A percentile compares a stretch with the other conserved stretches of the same genome.
Evolutionary conservation across 345 rosid genomes (phyloP).

Genomic region (Citrus inodora): DNA sequence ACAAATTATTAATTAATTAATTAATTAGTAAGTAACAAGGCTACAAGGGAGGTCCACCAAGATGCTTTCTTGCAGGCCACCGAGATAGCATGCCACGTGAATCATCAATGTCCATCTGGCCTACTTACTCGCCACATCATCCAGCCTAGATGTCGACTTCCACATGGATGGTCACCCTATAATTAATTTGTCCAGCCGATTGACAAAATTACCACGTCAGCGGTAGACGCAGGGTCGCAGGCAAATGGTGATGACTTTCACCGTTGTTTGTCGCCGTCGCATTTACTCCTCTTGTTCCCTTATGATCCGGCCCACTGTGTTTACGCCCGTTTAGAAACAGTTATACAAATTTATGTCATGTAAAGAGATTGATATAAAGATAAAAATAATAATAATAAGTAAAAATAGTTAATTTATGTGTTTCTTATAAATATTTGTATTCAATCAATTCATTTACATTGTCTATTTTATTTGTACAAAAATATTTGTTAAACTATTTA

Average conservation of each 20-base stretch:
- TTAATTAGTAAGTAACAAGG: not conserved
- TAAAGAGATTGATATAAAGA: not conserved
- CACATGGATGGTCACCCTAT: slow-evolving; percentile 17
- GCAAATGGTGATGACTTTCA: not conserved
- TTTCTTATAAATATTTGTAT: too few species aligned
- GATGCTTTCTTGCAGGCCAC: slow-evolving; percentile 16
- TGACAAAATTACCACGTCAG: not conserved
- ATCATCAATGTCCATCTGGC: slow-evolving; percentile 19
- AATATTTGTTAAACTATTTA: too few species aligned
- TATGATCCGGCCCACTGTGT: not conserved
- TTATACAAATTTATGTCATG: not conserved
- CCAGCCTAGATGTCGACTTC: slow-evolving; percentile 17
- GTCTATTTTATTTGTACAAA: too few species aligned
- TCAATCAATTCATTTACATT: too few species aligned
- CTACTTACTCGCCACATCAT: not conserved
- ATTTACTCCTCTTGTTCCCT: slow-evolving; percentile 26
- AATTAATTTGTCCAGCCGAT: not conserved
- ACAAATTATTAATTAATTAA: too few species aligned
- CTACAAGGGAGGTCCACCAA: not conserved
- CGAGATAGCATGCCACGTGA: slow-evolving; percentile 17
- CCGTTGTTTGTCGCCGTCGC: slow-evolving; percentile 22
- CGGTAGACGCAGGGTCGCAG: not conserved
- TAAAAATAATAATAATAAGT: too few species aligned
- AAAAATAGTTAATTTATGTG: not conserved
- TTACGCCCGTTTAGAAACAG: not conserved